Base-by-base conservation (phyloP, 2,329 filamentous ascomycete species). In the Penicillium palitans region DNA sequence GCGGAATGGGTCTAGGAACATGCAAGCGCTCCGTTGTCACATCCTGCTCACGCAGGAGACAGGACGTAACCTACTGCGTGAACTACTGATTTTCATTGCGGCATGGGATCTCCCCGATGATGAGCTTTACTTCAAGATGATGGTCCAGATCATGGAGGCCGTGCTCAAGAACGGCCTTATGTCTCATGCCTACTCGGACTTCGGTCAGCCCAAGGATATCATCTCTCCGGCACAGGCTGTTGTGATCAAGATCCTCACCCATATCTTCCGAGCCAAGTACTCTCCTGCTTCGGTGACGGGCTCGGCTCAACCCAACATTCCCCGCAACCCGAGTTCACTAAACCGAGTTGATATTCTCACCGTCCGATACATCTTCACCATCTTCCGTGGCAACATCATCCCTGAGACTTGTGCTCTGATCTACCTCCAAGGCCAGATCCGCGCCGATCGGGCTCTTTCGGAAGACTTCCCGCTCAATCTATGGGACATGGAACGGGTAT, bases 401-500 rank as follows among this genome's bases (percentile, higher is more conserved):
- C 93, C 93, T 0, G 93, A 97, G 70, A 96, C 92, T 17, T 90
- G 93, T 55, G 93, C 93, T n/a, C 81, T 97, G 39, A 96, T 98
- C 78, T 91, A 95, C 69, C 83, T 96, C 3, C 93, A 98, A 77
- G 90, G 91, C 17, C 90, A 96, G 70, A 96, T 97, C 35, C 88
- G 91, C 42, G 87, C 88, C 41, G 87, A 88, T 33, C 83, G 87
- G 57, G 86, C 88, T 17, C 85, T 93, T 60, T 87, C 91, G 0
- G 87, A 90, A 61, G 93, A 97, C 69, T 98, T 97, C 68, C 93
- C 93, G 0, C 87, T 97, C 2, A 96, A 98, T 68, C 84, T 92
- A 47, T 98, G 93, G 93, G 93, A 98, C 69, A 96, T 98, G 89
- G 93, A 98, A 73, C 87, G 93, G 15, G 93, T 96, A 58, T 96